phyloP scores from a whole-genome alignment of 2,329 filamentous ascomycete genomes.

The Cladosporium cucumerinum region DNA sequence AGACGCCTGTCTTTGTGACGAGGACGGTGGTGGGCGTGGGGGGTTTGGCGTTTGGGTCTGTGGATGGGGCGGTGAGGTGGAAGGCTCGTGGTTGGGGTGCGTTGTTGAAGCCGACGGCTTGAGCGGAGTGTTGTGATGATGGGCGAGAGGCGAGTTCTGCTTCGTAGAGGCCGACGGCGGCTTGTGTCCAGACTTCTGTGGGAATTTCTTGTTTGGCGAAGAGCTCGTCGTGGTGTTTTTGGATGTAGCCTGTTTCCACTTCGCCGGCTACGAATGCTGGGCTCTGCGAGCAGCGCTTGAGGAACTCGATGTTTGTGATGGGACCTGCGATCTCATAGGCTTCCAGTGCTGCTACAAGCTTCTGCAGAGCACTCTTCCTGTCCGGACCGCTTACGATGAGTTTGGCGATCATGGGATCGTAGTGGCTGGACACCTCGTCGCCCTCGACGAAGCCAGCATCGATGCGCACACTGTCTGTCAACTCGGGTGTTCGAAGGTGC shows the following conservation, averaged over 20 bases:
- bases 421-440: constrained; percentile 88
- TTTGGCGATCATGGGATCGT: constrained; percentile 99
- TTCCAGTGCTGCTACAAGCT: constrained; percentile 74
- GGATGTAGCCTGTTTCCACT: constrained; percentile 95
- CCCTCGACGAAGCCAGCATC: constrained; percentile 91
- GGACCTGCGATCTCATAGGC: constrained; percentile 91
- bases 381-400: constrained; percentile 83
- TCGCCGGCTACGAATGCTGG: constrained; percentile 79
- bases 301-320: constrained; percentile 93
- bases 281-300: constrained; percentile 81
- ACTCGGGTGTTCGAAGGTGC: constrained; percentile 71
- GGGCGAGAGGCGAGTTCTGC: constrained; percentile 39
- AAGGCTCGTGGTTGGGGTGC: constrained; percentile 59
- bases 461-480: constrained; percentile 73
- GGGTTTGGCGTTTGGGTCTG: constrained; percentile 42
- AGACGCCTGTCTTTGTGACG: constrained; percentile 50
- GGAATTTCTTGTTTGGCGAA: constrained; percentile 63
- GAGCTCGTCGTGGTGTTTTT: constrained; percentile 77
- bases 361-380: constrained; percentile 76
- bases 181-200: constrained; percentile 79
- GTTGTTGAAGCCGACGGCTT: constrained; percentile 57
- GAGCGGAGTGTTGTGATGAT: constrained; percentile 28
- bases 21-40: constrained; percentile 36
- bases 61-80: constrained; percentile 48
- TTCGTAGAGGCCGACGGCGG: constrained; percentile 66